Conservation (phyloP, 192 early-diverging fungal genomes). For the Phycomyces blakesleeanus region DNA sequence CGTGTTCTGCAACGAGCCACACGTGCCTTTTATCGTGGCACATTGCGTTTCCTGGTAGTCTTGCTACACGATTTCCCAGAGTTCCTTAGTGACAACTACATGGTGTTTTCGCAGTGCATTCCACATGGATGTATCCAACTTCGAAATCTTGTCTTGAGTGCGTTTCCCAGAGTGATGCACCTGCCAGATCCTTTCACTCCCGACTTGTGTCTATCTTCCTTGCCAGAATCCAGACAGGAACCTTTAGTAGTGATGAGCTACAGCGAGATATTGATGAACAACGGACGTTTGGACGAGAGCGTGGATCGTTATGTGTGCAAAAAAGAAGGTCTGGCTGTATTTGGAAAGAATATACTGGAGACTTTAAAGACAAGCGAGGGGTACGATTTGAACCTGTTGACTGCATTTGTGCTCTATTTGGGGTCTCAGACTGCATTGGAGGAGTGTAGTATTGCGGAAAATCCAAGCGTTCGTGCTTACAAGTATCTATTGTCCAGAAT, state of each 20-base stretch:
- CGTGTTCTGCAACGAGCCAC: conserved; percentile 63
- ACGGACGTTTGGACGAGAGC: background rate
- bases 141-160: conserved; percentile 91
- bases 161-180: conserved; percentile 91
- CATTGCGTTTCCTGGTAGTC: conserved; percentile 84
- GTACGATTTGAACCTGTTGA: background rate
- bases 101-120: conserved; percentile 86
- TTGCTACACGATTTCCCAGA: conserved; percentile 97
- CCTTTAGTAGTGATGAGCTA: background rate
- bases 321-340: background rate
- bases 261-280: background rate
- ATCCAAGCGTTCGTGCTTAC: background rate
- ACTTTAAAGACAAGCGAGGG: background rate
- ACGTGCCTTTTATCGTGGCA: conserved; percentile 83
- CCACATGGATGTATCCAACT: conserved; percentile 90
- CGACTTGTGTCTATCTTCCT: conserved; percentile 82
- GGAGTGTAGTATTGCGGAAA: background rate
- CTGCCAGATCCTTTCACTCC: conserved; percentile 95
- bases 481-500: conserved; percentile 1
- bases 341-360: background rate
- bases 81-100: conserved; percentile 89
- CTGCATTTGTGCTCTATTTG: background rate
- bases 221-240: conserved; percentile 79
- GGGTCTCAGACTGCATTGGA: conserved; percentile 1
- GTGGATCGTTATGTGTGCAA: background rate